These are phyloP conservation scores for Coelastrella sp. DNA, from an alignment of 139 green algal species.

Conservation along the genomic window DNA sequence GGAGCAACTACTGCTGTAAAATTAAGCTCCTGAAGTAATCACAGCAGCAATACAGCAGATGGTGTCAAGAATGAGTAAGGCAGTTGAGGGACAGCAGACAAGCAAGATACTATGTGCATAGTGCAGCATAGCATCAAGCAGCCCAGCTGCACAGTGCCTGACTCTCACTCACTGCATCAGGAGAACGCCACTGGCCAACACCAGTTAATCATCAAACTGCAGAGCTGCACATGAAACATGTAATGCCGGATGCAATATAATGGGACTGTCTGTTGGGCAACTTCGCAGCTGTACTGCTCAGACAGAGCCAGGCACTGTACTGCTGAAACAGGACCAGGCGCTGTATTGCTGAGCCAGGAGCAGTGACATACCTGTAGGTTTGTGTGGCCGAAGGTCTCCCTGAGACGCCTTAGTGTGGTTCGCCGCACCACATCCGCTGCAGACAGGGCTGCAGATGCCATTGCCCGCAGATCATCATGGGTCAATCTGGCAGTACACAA, in stretches of 20 bases:
- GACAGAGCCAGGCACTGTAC: too few species aligned
- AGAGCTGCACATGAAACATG: too few species aligned
- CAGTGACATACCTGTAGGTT: slow-evolving; percentile 17
- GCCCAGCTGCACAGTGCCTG: neutral
- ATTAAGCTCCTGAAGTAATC: slow-evolving; percentile 44
- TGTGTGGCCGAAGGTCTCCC: neutral
- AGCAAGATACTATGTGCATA: neutral
- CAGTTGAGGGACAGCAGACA: neutral
- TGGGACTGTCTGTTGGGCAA: too few species aligned
- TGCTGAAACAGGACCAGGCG: too few species aligned
- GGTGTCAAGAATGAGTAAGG: neutral
- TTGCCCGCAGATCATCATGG: slow-evolving; percentile 15
- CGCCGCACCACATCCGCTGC: slow-evolving; percentile 29
- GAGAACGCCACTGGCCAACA: too few species aligned
- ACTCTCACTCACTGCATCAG: too few species aligned
- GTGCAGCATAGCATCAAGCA: neutral
- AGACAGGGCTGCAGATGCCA: slow-evolving; percentile 31
- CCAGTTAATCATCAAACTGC: too few species aligned
- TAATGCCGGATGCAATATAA: too few species aligned
- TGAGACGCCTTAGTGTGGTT: slow-evolving; percentile 2
- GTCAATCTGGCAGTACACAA: slow-evolving; percentile 21
- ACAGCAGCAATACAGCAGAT: neutral
- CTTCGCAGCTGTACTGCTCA: too few species aligned
- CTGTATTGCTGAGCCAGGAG: too few species aligned
- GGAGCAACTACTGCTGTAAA: slow-evolving; percentile 55